Conservation (phyloP, 345 rosid genomes). For the Geranium brycei region DNA sequence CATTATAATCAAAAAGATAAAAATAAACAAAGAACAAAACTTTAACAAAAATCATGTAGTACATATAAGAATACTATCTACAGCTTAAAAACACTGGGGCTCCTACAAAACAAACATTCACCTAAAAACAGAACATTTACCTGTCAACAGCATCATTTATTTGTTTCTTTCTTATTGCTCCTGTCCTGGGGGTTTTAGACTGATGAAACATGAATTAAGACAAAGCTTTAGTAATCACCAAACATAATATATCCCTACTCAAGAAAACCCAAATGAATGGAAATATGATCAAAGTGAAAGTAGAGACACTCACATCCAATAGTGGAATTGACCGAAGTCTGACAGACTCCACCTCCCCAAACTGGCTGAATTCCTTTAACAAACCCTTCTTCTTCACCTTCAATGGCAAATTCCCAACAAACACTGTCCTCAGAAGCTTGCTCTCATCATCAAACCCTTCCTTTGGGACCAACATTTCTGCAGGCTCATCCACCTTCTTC, state of each 20-base stretch:
- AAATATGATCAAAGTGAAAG: background rate
- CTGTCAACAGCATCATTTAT: constrained; percentile 69
- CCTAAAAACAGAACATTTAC: constrained; percentile 17
- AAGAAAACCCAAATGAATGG: background rate
- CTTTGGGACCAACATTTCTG: constrained; percentile 31
- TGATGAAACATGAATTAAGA: constrained; percentile 18
- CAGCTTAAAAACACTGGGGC: background rate
- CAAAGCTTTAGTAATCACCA: background rate
- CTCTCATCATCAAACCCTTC: constrained; percentile 85
- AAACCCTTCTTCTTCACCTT: constrained; percentile 67
- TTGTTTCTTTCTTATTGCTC: constrained; percentile 60
- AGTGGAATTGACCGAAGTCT: constrained; percentile 88
- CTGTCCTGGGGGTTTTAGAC: constrained; percentile 83
- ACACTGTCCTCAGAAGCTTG: constrained; percentile 83
- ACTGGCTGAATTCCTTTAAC: constrained; percentile 58
- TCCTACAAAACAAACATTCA: background rate
- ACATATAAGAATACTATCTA: background rate
- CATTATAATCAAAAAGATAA: too few relatives aligned
- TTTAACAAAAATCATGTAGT: background rate
- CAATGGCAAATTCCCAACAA: constrained; percentile 82
- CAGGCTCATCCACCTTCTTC: constrained; percentile 54
- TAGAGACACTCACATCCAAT: constrained; percentile 46
- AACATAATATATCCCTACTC: constrained; percentile 1
- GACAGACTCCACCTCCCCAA: constrained; percentile 77
- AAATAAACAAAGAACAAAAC: background rate